A percentile compares a stretch with the other conserved stretches of the same genome.
Conservation (phyloP, 2,329 filamentous ascomycete genomes). For the Peltaster fructicola region DNA sequence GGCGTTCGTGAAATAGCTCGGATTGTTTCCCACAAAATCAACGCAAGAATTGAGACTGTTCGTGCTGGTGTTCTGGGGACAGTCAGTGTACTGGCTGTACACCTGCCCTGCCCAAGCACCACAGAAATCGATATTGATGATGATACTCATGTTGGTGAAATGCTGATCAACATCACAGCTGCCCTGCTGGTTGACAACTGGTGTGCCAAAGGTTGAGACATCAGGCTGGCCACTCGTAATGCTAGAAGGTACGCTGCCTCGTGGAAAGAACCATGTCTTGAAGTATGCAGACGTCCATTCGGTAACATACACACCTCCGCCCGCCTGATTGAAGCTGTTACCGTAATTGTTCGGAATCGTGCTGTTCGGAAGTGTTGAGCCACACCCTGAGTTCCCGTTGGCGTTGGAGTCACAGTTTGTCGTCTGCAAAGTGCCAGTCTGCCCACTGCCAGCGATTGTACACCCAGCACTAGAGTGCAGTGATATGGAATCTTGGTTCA, state of each 20-base stretch:
- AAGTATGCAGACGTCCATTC: slow-evolving; percentile 19
- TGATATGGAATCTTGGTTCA: slow-evolving; percentile 12
- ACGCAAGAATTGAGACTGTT: slow-evolving; percentile 14
- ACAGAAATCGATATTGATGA: slow-evolving; percentile 25
- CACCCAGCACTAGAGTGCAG: slow-evolving; percentile 18
- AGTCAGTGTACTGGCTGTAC: slow-evolving; percentile 13
- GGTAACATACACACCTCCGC: slow-evolving; percentile 19
- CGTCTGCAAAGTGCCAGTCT: slow-evolving; percentile 13
- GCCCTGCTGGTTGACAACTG: slow-evolving; percentile 43
- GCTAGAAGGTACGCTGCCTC: slow-evolving; percentile 17
- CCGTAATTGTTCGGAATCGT: slow-evolving; percentile 19
- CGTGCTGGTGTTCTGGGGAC: slow-evolving; percentile 11
- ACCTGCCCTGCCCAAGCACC: slow-evolving; percentile 20
- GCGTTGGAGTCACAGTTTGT: slow-evolving; percentile 12
- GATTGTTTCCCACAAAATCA: slow-evolving; percentile 18
- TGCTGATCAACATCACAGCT: slow-evolving; percentile 20
- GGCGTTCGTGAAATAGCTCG: slow-evolving; percentile 15
- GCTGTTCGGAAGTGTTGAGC: slow-evolving; percentile 7
- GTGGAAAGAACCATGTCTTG: slow-evolving; percentile 20
- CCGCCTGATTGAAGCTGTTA: slow-evolving; percentile 13
- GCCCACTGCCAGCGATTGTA: slow-evolving; percentile 14
- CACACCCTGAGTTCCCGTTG: slow-evolving; percentile 17
- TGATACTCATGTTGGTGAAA: slow-evolving; percentile 22
- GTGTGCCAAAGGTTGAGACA: slow-evolving; percentile 42
- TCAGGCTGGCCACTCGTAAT: slow-evolving; percentile 36